Conservation (phyloP, 345 rosid genomes). For the Cardamine chenopodiifolia region DNA sequence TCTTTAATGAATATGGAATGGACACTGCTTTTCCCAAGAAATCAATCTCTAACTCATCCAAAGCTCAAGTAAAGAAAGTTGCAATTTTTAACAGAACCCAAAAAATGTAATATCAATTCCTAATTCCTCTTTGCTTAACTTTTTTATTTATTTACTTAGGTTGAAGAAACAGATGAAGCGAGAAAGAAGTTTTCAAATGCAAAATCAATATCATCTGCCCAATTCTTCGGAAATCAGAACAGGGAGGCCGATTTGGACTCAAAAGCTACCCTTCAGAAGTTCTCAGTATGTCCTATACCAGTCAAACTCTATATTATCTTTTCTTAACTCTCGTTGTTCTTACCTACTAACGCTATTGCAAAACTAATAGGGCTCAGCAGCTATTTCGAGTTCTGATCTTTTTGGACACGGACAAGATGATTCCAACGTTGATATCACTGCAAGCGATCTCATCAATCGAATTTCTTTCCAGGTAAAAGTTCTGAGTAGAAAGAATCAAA, state of each 20-base stretch:
- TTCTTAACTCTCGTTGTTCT: neutral
- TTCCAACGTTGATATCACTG: constrained; percentile 63
- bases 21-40: constrained; percentile 72
- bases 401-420: constrained; percentile 64
- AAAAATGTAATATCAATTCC: neutral
- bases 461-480: constrained; percentile 81
- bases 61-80: constrained; percentile 59
- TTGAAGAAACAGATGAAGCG: constrained; percentile 94
- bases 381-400: constrained; percentile 96
- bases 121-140: neutral
- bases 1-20: constrained; percentile 93
- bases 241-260: constrained; percentile 61
- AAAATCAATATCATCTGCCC: constrained; percentile 96
- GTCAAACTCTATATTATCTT: neutral
- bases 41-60: constrained; percentile 60
- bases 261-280: constrained; percentile 83
- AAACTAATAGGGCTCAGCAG: constrained; percentile 67
- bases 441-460: constrained; percentile 81
- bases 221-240: constrained; percentile 76
- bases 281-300: constrained; percentile 60
- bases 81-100: neutral
- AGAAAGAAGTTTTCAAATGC: constrained; percentile 95
- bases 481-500: neutral
- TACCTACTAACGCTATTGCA: neutral
- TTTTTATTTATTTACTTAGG: constrained; percentile 40